phyloP scores from a whole-genome alignment of 345 rosid species.

The Corchorus olitorius region DNA sequence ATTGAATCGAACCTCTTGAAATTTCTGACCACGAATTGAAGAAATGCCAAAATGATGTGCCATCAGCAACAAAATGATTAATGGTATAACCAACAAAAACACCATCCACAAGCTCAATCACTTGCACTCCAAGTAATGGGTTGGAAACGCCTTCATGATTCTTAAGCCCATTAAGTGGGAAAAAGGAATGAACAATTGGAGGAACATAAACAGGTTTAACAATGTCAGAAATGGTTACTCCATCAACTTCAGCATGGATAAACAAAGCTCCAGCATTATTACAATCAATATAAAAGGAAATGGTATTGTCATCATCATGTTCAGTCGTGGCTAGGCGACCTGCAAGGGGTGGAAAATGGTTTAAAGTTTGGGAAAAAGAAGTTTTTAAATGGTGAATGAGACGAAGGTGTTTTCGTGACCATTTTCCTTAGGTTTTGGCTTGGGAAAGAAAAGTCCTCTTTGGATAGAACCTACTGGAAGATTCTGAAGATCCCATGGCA shows the following conservation, averaged over 20 bases:
- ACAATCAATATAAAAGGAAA: constrained; percentile 12
- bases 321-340: constrained; percentile 13
- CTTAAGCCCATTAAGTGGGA: constrained; percentile 37
- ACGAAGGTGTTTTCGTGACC: background rate
- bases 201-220: constrained; percentile 32
- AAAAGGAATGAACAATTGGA: constrained; percentile 33
- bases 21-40: constrained; percentile 50
- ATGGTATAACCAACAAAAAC: constrained; percentile 41
- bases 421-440: constrained; percentile 1
- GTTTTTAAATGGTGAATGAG: constrained; percentile 22
- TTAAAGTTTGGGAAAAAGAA: constrained; percentile 28
- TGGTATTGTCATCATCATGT: constrained; percentile 7
- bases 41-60: constrained; percentile 47
- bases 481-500: constrained; percentile 35
- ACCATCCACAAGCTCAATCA: constrained; percentile 47
- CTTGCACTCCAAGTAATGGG: constrained; percentile 46
- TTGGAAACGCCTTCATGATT: constrained; percentile 38
- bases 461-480: constrained; percentile 8
- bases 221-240: constrained; percentile 31
- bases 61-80: constrained; percentile 39
- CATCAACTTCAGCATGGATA: constrained; percentile 35
- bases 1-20: constrained; percentile 16
- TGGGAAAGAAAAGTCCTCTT: constrained; percentile 33
- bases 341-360: constrained; percentile 16
- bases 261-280: constrained; percentile 24